phyloP scores from a whole-genome alignment of 768 basidiomycete species.

The Pulveroboletus sp. region DNA sequence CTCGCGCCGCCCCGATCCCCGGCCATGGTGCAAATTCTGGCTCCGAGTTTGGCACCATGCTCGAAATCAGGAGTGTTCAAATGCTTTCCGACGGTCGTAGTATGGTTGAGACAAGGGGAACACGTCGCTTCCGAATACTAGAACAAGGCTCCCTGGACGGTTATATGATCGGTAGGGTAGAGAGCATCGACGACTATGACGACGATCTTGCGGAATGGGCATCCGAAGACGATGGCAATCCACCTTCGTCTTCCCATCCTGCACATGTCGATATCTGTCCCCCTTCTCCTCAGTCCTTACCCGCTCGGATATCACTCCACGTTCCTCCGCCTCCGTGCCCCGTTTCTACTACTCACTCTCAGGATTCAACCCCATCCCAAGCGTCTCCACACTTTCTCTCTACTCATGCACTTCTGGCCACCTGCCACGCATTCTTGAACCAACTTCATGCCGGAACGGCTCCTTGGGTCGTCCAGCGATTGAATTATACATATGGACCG shows the following conservation, averaged over 20 bases:
- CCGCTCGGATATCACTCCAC: constrained; percentile 14
- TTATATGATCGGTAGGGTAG: constrained; percentile 81
- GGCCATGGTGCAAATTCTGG: constrained; percentile 19
- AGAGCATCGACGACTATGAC: constrained; percentile 44
- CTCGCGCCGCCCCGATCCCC: constrained; percentile 31
- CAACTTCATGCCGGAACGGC: constrained; percentile 66
- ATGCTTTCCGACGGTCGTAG: constrained; percentile 88
- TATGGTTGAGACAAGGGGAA: constrained; percentile 72
- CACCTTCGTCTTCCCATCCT: constrained; percentile 9
- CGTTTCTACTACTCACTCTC: background rate
- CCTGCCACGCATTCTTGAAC: constrained; percentile 57
- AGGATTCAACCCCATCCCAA: background rate
- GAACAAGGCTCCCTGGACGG: constrained; percentile 85
- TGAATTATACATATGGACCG: constrained; percentile 72
- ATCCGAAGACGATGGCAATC: constrained; percentile 7
- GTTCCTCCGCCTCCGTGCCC: constrained; percentile 9
- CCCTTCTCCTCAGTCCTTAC: constrained; percentile 7
- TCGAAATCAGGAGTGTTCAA: constrained; percentile 81
- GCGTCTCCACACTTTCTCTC: constrained; percentile 14
- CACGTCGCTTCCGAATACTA: constrained; percentile 75
- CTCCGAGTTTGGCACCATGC: constrained; percentile 83
- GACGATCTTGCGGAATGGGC: constrained; percentile 31
- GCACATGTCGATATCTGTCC: background rate
- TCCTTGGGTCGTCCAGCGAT: constrained; percentile 89
- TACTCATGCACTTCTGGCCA: constrained; percentile 37